Conservation (phyloP, 106 monocot species). For the Dioscorea dumetorum region DNA sequence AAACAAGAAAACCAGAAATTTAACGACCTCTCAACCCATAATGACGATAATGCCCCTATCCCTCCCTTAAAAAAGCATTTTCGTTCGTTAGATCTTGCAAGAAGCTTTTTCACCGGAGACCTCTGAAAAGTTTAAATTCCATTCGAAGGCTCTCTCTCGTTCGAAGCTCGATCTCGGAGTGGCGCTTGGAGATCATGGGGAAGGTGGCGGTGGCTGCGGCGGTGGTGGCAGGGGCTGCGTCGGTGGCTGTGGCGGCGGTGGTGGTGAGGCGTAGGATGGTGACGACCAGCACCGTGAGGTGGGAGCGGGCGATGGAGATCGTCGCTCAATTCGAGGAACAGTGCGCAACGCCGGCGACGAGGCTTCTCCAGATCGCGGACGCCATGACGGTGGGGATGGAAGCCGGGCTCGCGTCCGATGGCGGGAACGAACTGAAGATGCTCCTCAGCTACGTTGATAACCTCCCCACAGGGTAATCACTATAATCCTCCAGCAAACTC, state of each 20-base stretch:
- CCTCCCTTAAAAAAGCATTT: too few species aligned
- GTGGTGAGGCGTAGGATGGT: slow-evolving; percentile 43
- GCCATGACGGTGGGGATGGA: slow-evolving; percentile 96
- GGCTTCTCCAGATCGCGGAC: slow-evolving; percentile 77
- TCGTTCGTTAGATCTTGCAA: too few species aligned
- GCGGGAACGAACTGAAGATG: slow-evolving; percentile 93
- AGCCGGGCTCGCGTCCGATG: slow-evolving; percentile 77
- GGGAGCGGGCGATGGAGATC: slow-evolving; percentile 43
- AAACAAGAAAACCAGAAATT: too few species aligned
- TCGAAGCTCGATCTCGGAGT: too few species aligned
- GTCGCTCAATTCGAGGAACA: slow-evolving; percentile 60
- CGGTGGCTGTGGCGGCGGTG: slow-evolving; percentile 59
- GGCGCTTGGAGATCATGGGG: too few species aligned
- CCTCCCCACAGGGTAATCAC: slow-evolving; percentile 78
- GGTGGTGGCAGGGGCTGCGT: slow-evolving; percentile 54
- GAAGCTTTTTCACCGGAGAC: too few species aligned
- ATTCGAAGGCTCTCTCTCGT: too few species aligned
- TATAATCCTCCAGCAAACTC: not conserved
- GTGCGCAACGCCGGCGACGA: slow-evolving; percentile 53
- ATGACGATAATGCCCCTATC: too few species aligned
- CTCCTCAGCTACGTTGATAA: slow-evolving; percentile 90
- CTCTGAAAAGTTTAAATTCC: too few species aligned
- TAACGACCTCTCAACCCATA: too few species aligned
- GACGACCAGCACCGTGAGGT: slow-evolving; percentile 31
- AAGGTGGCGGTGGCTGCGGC: slow-evolving; percentile 54